Conservation (phyloP, 2,329 filamentous ascomycete species). For the Apiospora kogelbergensis region DNA sequence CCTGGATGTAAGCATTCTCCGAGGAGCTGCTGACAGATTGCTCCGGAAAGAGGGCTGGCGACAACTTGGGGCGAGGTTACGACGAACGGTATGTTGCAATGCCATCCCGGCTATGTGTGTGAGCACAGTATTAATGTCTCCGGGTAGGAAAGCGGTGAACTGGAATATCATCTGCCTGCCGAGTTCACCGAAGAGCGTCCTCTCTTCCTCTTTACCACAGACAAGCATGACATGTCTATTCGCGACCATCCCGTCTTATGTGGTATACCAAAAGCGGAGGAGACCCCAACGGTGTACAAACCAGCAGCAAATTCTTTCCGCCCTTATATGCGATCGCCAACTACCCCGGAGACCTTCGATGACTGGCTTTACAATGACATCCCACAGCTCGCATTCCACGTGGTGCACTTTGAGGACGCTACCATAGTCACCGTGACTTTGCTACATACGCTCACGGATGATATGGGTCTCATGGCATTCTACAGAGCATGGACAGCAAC, state of each 20-base stretch:
- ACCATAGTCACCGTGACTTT: not conserved
- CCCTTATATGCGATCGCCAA: not conserved
- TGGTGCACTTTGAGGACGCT: not conserved
- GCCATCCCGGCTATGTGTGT: too few species aligned
- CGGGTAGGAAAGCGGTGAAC: not conserved
- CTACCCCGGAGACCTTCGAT: not conserved
- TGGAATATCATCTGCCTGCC: not conserved
- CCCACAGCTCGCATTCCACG: not conserved
- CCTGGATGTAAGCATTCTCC: not conserved
- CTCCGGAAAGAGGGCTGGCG: constrained; percentile 5
- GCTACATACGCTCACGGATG: constrained; percentile 3
- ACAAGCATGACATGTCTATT: constrained; percentile 5
- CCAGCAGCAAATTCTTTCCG: not conserved
- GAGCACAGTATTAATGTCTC: not conserved
- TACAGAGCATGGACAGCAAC: not conserved
- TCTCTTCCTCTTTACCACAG: constrained; percentile 1
- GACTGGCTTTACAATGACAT: not conserved
- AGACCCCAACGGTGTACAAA: not conserved
- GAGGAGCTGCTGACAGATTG: not conserved
- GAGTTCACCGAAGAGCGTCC: not conserved
- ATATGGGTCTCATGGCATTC: constrained; percentile 8
- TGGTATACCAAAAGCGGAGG: not conserved
- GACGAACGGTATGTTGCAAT: not conserved
- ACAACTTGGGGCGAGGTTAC: constrained; percentile 3
- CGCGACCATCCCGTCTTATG: not conserved